These are phyloP conservation scores for Capsicum baccatum DNA, from an alignment of 257 asterid species.

Conservation along the genomic window DNA sequence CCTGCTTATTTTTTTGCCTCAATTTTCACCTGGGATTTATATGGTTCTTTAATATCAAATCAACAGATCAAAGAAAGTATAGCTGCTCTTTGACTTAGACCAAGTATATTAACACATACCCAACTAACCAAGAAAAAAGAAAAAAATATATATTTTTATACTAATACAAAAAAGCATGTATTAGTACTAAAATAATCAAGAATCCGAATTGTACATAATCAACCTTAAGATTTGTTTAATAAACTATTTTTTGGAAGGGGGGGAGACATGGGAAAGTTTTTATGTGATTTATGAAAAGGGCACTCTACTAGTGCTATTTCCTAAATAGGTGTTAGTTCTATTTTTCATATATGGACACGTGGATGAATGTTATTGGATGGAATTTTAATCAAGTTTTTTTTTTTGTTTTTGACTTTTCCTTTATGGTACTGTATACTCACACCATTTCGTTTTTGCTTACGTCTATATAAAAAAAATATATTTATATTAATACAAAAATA, in stretches of 20 bases:
- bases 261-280: neutral
- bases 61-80: slow-evolving; percentile 9
- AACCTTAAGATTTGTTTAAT: slow-evolving; percentile 13
- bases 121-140: neutral
- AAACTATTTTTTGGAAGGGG: neutral
- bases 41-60: neutral
- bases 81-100: slow-evolving; percentile 58
- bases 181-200: neutral
- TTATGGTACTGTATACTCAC: no score
- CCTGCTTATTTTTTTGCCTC: neutral
- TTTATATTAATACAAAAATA: no score
- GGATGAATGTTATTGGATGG: neutral
- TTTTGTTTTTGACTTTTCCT: neutral
- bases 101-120: slow-evolving; percentile 29
- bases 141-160: neutral
- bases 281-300: neutral
- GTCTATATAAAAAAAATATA: no score
- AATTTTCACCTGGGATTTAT: neutral
- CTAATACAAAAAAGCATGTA: neutral
- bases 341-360: neutral
- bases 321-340: neutral
- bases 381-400: neutral
- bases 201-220: neutral
- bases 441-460: neutral
- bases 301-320: neutral